Base-by-base conservation (phyloP, 2,329 filamentous ascomycete species). In the Penicillium sp. region DNA sequence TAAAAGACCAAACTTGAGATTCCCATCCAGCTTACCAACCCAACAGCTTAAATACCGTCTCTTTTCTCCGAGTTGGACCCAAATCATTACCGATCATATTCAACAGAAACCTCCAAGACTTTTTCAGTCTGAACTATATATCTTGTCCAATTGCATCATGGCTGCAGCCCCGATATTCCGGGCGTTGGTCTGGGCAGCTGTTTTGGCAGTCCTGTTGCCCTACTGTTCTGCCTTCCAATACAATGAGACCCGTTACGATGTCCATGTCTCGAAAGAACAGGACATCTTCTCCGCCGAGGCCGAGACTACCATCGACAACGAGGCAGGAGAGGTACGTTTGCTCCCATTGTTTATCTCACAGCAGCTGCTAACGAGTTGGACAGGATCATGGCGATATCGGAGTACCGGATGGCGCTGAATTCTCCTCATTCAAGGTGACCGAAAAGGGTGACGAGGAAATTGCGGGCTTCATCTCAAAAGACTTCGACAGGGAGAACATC, bases 251-350 rank as follows among this genome's bases (percentile, higher is more conserved):
- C 11, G 12, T 16, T 17, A 42, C 37, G n/a, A 9, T 9, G 37
- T 35, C 31, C 6, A 35, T 15, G 30, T 34, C 10, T 35, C 37
- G 5, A 27, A 32, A 12, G 13, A 37, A 16, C 37, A 41, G 12
- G 41, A 44, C 27, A 44, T 44, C 30, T 44, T 31, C 25, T 31
- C 41, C 26, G 41, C 34, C n/a, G 33, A 44, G 18, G 30, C 30
- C 9, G 41, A 26, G 3, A 26, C 32, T 32, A 41, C 31, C 32
- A 17, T 38, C 4, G 3, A 37, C 15, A 29, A 12, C n/a, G 37
- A 34, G 14, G 31, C 33, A 15, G 25, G 30, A 30, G 30, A 29
- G 36, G 36, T 45, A 22, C 5, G 18, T 22, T 9, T 5, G 18
- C 5, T 5, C 18, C 18, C 9, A 22, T 22, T 9, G 18, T 7